Conservation (phyloP, 2,329 filamentous ascomycete species). For the Chrysoporthe austroafricana region DNA sequence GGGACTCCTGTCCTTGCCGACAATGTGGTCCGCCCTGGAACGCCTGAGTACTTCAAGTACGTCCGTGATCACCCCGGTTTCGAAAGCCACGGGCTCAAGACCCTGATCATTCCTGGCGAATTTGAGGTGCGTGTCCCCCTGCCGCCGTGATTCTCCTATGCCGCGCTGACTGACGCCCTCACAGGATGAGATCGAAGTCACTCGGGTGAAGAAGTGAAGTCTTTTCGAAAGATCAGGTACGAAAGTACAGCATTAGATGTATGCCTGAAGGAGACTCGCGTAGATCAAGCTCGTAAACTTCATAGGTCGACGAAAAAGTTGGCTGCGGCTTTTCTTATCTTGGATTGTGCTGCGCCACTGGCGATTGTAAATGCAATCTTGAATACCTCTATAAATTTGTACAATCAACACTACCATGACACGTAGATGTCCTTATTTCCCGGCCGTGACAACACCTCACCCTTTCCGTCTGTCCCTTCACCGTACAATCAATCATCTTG, state of each 20-base stretch:
- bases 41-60: constrained; percentile 18
- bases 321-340: not conserved
- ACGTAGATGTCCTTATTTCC: not conserved
- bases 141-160: not conserved
- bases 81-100: constrained; percentile 4
- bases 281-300: not conserved
- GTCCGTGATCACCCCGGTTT: constrained; percentile 8
- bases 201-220: constrained; percentile 10
- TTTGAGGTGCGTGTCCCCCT: constrained; percentile 1
- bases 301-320: not conserved
- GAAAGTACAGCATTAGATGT: too few relatives aligned
- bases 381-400: too few relatives aligned
- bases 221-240: not conserved
- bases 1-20: constrained; percentile 7
- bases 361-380: too few relatives aligned
- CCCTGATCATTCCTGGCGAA: constrained; percentile 1
- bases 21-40: constrained; percentile 9
- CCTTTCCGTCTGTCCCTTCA: not conserved
- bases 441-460: not conserved
- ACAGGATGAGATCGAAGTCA: constrained; percentile 16
- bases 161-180: constrained; percentile 1
- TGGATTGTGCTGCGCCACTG: not conserved
- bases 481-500: not conserved
- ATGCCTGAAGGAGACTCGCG: not conserved
- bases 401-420: not conserved